Base-by-base conservation (phyloP, 139 green algal species). In the Coccomyxa sp. region DNA sequence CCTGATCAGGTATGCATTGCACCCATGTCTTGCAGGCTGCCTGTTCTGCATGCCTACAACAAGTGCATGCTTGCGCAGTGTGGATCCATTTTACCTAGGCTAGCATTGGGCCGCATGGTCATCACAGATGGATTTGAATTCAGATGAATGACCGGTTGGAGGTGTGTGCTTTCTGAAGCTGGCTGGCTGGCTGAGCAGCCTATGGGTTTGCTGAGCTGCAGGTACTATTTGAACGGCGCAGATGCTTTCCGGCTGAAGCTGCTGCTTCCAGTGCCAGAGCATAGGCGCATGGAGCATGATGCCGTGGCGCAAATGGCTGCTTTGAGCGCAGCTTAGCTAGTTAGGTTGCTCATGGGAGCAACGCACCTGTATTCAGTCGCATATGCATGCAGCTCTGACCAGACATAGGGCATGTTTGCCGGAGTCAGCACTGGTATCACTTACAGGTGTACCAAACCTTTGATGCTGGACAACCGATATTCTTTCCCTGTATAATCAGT, bases 161-260 rank as follows among this genome's bases (percentile, higher is more conserved):
- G 15, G 16, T 68, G 60, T 16, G 15, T 68, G 60, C 60, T 68
- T 14, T 68, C 14, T 68, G 60, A 14, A 25, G 60, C 60, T 68
- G 60, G 16, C 60, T 68, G 60, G 60, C 14, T 16, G 16, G 60
- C 14, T 25, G 15, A 14, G 15, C 16, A 68, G 16, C 60, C 14
- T 14, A 68, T 68, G 60, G 63, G 27, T 15, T 18, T 25, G 12
- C 25, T 77, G 71, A n/a, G 17, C 25, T 87, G 63, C 88, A 95
- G 95, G 85, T 99, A 99, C 89, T 99, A 99, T 87, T 84, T 99
- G 32, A 98, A 93, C 60, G 96, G 96, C 31, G 88, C 83, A 14
- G 97, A 99, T 82, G 97, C 97, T 10, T 99, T 95, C 89, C 90
- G 97, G 3, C 88, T 99, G 0, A 99, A 99, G 91, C 92, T 99